phyloP scores from a whole-genome alignment of 495 filamentous ascomycete species.

The Pseudomonodictys pantanalensis region DNA sequence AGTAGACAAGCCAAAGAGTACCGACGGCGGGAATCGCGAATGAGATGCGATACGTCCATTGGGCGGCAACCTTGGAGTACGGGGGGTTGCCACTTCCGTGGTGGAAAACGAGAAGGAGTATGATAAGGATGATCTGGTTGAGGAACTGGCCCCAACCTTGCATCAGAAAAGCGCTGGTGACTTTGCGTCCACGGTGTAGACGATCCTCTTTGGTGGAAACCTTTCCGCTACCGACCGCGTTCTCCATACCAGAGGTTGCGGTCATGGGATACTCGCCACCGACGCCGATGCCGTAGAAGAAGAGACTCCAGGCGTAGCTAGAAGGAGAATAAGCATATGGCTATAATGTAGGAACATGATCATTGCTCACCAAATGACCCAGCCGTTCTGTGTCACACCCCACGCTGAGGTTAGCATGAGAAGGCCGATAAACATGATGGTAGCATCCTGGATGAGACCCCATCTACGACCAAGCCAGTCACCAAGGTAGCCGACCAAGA shows the following conservation, averaged over 20 bases:
- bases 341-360: too few relatives aligned
- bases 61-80: slow-evolving; percentile 65
- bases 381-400: slow-evolving; percentile 78
- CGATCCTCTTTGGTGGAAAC: slow-evolving; percentile 86
- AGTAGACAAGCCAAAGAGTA: slow-evolving; percentile 89
- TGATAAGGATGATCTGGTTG: slow-evolving; percentile 82
- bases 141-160: slow-evolving; percentile 93
- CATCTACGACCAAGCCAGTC: slow-evolving; percentile 75
- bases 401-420: slow-evolving; percentile 83
- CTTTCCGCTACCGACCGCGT: slow-evolving; percentile 76
- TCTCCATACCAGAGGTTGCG: slow-evolving; percentile 92
- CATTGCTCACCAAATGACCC: slow-evolving; percentile 95
- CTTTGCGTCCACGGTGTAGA: slow-evolving; percentile 87
- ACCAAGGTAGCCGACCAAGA: slow-evolving; percentile 65
- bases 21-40: slow-evolving; percentile 83
- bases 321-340: too few relatives aligned
- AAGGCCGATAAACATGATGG: slow-evolving; percentile 86
- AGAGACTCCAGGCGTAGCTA: slow-evolving; percentile 85
- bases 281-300: slow-evolving; percentile 87
- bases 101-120: slow-evolving; percentile 79
- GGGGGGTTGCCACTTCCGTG: slow-evolving; percentile 66
- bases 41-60: slow-evolving; percentile 82
- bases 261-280: slow-evolving; percentile 96
- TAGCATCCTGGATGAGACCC: slow-evolving; percentile 89
- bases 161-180: slow-evolving; percentile 92